phyloP scores from a whole-genome alignment of 805 yeast genomes.

The Groenewaldozyma tartarivorans region DNA sequence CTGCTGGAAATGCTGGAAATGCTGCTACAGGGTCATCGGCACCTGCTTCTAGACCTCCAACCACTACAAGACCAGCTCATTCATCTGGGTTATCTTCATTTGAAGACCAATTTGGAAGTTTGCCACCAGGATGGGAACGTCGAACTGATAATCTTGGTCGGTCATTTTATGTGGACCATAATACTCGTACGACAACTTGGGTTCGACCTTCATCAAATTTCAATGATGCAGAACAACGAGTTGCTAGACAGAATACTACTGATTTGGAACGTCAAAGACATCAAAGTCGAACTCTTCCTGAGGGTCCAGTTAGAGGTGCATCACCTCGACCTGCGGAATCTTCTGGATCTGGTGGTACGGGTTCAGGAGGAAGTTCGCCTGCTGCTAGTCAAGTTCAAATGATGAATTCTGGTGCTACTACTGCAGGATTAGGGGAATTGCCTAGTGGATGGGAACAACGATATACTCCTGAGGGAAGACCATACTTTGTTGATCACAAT shows the following conservation, averaged over 20 bases:
- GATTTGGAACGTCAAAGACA: constrained; percentile 89
- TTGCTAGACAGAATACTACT: constrained; percentile 45
- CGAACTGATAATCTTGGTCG: constrained; percentile 96
- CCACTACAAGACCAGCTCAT: constrained; percentile 5
- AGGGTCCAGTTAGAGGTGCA: constrained; percentile 30
- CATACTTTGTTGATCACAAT: constrained; percentile 96
- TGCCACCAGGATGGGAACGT: constrained; percentile 99
- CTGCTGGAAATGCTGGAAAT: constrained; percentile 10
- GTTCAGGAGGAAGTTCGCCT: constrained; percentile 29
- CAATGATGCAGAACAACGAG: constrained; percentile 59
- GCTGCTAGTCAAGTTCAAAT: constrained; percentile 30
- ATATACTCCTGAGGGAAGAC: constrained; percentile 95
- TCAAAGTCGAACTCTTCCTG: constrained; percentile 83
- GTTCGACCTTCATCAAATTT: constrained; percentile 81
- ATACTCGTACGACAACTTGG: constrained; percentile 98
- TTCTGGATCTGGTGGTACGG: constrained; percentile 30
- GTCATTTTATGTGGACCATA: constrained; percentile 96
- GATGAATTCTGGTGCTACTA: constrained; percentile 78
- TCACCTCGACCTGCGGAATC: constrained; percentile 37
- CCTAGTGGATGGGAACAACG: constrained; percentile 99
- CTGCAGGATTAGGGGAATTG: constrained; percentile 91
- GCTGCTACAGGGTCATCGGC: constrained; percentile 19
- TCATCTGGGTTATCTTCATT: constrained; percentile 57
- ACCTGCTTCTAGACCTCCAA: constrained; percentile 8
- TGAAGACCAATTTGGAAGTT: constrained; percentile 92